phyloP scores from a whole-genome alignment of 176 grass and related monocot species.

The Phoenix roebelenii region DNA sequence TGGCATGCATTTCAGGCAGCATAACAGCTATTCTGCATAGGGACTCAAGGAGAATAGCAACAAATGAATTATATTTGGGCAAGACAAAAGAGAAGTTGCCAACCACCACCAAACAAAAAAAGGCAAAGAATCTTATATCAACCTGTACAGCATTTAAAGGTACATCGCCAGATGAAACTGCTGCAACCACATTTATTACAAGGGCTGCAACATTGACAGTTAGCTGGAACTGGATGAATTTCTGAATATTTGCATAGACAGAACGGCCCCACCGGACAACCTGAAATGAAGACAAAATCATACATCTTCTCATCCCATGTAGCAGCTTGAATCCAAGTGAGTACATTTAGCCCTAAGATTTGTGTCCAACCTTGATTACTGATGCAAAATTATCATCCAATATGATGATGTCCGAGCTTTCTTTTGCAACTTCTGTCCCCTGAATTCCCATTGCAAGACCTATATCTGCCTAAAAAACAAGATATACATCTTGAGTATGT shows the following conservation, averaged over 20 bases:
- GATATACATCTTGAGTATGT: not conserved
- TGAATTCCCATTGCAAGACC: conserved; percentile 97
- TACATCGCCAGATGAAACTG: conserved; percentile 81
- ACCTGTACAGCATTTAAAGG: conserved; percentile 98
- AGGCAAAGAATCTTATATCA: not conserved
- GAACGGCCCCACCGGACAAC: conserved; percentile 96
- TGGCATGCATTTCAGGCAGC: no score
- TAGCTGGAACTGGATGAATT: conserved; percentile 98
- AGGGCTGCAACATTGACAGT: conserved; percentile 96
- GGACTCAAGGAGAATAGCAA: no score
- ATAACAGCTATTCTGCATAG: no score
- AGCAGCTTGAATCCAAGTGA: not conserved
- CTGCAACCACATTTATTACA: conserved; percentile 93
- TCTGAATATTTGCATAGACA: conserved; percentile 94
- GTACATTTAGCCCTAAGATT: no score
- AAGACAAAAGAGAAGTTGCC: no score
- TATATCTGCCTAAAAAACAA: conserved; percentile 80
- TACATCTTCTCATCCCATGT: not conserved
- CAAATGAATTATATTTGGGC: no score
- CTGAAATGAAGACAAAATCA: conserved; percentile 27
- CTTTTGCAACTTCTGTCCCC: conserved; percentile 99
- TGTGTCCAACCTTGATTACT: conserved; percentile 58
- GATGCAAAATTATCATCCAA: conserved; percentile 94
- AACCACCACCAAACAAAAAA: no score
- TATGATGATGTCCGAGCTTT: conserved; percentile 97